Conservation (phyloP, 1,139 yeast species). For the Meyerozyma athensensis region DNA sequence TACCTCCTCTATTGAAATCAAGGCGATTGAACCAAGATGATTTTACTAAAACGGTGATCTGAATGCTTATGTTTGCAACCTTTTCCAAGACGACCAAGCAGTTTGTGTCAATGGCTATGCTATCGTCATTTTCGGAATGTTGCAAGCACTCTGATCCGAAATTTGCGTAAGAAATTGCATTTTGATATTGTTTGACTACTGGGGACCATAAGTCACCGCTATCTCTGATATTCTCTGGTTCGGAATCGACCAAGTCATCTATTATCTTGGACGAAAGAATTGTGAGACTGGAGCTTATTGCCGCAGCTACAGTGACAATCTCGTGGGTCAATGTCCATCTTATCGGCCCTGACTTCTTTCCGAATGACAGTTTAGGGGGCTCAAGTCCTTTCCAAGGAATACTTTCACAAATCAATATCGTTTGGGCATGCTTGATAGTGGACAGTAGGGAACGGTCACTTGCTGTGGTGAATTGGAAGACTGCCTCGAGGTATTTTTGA, state of each 20-base stretch:
- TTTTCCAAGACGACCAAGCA: constrained; percentile 18
- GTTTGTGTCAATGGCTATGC: background rate
- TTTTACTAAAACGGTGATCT: constrained; percentile 38
- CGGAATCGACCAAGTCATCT: constrained; percentile 10
- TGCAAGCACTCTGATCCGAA: constrained; percentile 8
- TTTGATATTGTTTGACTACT: constrained; percentile 11
- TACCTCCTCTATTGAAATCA: constrained; percentile 17
- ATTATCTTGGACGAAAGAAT: constrained; percentile 10
- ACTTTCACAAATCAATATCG: background rate
- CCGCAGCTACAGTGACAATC: constrained; percentile 7
- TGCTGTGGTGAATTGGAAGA: background rate
- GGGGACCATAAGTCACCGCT: constrained; percentile 11
- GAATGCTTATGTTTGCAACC: constrained; percentile 29
- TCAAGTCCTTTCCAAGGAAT: constrained; percentile 6
- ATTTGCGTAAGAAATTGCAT: constrained; percentile 7
- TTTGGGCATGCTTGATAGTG: background rate
- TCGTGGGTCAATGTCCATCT: constrained; percentile 11
- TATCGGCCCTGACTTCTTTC: constrained; percentile 2
- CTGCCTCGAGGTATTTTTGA: constrained; percentile 7
- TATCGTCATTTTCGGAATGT: background rate
- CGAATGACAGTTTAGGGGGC: constrained; percentile 1
- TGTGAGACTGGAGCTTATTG: constrained; percentile 8
- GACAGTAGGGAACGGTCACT: background rate
- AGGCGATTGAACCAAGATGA: constrained; percentile 37
- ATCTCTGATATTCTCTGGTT: constrained; percentile 4